Conservation (phyloP, 2,329 filamentous ascomycete species). For the Aspergillus carbonarius region DNA sequence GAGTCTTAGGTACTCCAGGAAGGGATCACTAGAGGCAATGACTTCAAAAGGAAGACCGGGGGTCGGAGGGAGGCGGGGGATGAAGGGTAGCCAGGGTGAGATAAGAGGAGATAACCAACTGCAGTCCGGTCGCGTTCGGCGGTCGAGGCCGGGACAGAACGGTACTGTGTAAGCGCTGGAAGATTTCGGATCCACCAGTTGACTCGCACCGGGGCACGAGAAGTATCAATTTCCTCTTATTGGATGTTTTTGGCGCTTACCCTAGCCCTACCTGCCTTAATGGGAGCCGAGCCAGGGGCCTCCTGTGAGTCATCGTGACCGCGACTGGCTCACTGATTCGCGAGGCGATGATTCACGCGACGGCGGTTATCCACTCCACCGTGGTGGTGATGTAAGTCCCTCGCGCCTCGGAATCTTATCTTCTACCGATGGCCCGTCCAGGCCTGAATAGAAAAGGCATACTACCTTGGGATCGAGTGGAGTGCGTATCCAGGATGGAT, state of each 20-base stretch:
- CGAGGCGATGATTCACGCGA: not conserved
- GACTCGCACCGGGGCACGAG: constrained; percentile 8
- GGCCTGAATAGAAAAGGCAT: not conserved
- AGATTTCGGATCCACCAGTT: not conserved
- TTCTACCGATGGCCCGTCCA: not conserved
- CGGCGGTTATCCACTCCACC: not conserved
- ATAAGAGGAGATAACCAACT: constrained; percentile 10
- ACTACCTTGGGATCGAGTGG: not conserved
- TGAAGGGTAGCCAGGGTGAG: constrained; percentile 7
- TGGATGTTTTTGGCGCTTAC: not conserved
- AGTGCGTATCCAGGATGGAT: not conserved
- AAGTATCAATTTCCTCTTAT: not conserved
- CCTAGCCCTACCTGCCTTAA: constrained; percentile 5
- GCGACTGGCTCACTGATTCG: not conserved
- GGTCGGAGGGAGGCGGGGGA: constrained; percentile 4
- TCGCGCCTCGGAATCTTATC: not conserved
- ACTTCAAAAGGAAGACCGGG: not conserved
- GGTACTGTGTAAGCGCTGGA: not conserved
- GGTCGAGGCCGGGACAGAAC: constrained; percentile 2
- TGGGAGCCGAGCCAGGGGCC: not conserved
- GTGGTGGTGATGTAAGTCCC: not conserved
- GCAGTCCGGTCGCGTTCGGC: constrained; percentile 3
- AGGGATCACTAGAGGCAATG: not conserved
- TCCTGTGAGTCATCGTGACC: constrained; percentile 2
- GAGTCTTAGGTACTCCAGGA: not conserved